Base-by-base conservation (phyloP, 306 rosid species). In the Phaseolus lunatus region DNA sequence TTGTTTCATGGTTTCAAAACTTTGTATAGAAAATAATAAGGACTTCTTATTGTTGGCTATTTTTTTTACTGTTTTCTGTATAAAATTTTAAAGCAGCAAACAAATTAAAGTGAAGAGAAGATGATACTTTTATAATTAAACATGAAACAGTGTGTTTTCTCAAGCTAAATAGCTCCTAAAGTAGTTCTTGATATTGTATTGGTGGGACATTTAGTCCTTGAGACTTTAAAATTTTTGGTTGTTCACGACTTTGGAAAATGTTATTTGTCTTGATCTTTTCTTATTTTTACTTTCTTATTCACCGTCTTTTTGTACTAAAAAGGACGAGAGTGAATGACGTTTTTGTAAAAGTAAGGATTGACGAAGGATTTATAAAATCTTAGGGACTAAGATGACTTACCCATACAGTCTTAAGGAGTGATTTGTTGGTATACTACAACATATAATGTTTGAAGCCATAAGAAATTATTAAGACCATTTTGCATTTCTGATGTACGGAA, bases 381-480 rank as follows among this genome's bases (percentile, higher is more conserved):
- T 12, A 57, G 3, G 18, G 64, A 57, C 9, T 57, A 26, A 12
- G 23, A 56, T 56, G 56, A n/a, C 23, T 50, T 39, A 39, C 5
- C 23, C 9, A 50, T n/a, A 18, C 56, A 50, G 7, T 50, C 9
- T 50, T 50, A 50, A 50, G 57, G 57, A 18, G 24, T 50, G 20
- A 50, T 20, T 56, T 56, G 7, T 54, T 16, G 63, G 63, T 12
- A 24, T 26, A 58, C 37, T 19, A 26, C 2, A 62, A 33, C 67
- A 52, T 49, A 33, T 41, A 43, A 29, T 15, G 56, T 29, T 73
- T 72, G 39, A 63, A 43, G 69, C 48, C 24, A 50, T 24, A 39
- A 3, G 66, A 79, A 70, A 48, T 61, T 24, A 67, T 44, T 23
- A 29, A 54, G 75, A 37, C 44, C 58, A 59, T 1, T 16, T 29